phyloP scores from a whole-genome alignment of 257 asterid species.

The Nyctanthes arbortristis region DNA sequence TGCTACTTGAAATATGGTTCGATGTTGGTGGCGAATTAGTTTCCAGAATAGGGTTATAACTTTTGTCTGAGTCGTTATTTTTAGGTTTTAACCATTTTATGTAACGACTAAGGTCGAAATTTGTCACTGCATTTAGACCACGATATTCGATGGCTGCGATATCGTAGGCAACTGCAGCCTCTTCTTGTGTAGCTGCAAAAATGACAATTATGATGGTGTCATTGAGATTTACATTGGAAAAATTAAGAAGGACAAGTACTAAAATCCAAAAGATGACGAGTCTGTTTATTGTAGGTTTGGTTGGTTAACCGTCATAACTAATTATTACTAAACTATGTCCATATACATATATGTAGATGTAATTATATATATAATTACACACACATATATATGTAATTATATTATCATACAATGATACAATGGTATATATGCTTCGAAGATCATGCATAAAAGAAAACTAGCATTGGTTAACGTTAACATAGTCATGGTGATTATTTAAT shows the following conservation, averaged over 20 bases:
- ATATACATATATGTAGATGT: no score
- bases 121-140: slow-evolving; percentile 82
- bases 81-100: slow-evolving; percentile 77
- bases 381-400: no score
- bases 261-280: background rate
- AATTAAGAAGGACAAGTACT: background rate
- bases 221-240: background rate
- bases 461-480: no score
- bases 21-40: slow-evolving; percentile 21
- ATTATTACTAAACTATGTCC: no score
- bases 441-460: no score
- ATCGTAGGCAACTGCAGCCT: slow-evolving; percentile 84
- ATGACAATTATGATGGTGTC: background rate
- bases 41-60: slow-evolving; percentile 26
- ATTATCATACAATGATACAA: no score
- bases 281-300: slow-evolving; percentile 22
- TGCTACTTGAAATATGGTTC: slow-evolving; percentile 20
- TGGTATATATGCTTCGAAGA: no score
- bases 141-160: slow-evolving; percentile 91
- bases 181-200: slow-evolving; percentile 80
- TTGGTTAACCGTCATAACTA: slow-evolving; percentile 38
- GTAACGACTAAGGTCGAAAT: slow-evolving; percentile 80
- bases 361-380: no score
- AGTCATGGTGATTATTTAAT: no score
- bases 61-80: slow-evolving; percentile 10